Percentiles rank a stretch among this genome's conserved stretches.
phyloP scores from a whole-genome alignment of 371 early-diverging fungal species.

The Paraphysoderma sedebokerense region DNA sequence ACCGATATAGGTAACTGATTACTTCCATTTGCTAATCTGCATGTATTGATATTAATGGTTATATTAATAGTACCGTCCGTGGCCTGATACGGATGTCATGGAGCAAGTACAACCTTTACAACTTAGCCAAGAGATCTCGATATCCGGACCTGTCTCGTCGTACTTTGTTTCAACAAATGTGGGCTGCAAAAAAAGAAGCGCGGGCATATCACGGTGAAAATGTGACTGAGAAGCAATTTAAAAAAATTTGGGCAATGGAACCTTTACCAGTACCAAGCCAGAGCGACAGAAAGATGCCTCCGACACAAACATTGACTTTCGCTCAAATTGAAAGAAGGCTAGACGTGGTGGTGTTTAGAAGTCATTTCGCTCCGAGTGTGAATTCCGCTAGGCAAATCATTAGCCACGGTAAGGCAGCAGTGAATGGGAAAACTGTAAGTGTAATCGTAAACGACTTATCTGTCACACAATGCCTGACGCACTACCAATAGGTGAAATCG shows the following conservation, averaged over 20 bases:
- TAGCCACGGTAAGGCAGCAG: conserved; percentile 66
- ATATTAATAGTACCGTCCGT: conserved; percentile 13
- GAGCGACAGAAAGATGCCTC: conserved; percentile 18
- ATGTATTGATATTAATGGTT: no score
- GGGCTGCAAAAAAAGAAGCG: conserved; percentile 82
- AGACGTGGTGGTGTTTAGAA: conserved; percentile 81
- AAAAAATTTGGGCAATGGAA: conserved; percentile 23
- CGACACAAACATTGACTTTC: conserved; percentile 63
- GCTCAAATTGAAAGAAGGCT: conserved; percentile 77
- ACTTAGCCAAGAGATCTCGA: conserved; percentile 42
- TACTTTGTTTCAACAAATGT: conserved; percentile 83
- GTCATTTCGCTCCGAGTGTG: conserved; percentile 72
- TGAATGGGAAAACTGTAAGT: conserved; percentile 75
- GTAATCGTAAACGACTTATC: background rate
- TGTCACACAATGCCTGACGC: background rate
- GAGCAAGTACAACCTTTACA: conserved; percentile 79
- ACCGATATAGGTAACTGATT: no score
- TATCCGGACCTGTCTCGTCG: conserved; percentile 38
- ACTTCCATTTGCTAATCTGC: no score
- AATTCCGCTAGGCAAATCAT: conserved; percentile 69
- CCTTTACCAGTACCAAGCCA: background rate
- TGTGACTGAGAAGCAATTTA: conserved; percentile 70
- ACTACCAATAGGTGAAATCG: conserved; percentile 16
- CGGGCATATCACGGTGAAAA: conserved; percentile 84
- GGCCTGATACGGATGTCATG: conserved; percentile 82